Evolutionary conservation across 1,139 yeast species (phyloP).

Genomic region (Suhomyces bolitotheri): DNA sequence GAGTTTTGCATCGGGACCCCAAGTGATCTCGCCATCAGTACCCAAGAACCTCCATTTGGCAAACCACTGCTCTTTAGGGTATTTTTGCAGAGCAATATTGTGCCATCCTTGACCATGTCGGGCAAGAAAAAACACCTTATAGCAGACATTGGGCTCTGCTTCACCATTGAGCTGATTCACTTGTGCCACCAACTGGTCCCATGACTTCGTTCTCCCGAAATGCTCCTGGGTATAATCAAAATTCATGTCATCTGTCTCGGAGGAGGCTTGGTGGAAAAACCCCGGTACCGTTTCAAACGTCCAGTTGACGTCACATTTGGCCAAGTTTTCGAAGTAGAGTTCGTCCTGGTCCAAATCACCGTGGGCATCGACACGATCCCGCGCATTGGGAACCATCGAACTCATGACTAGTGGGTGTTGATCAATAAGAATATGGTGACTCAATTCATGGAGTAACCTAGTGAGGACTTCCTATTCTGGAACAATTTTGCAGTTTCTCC

Average conservation of each 20-base stretch:
- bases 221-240: conserved; percentile 50
- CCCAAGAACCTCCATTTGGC: conserved; percentile 56
- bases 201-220: conserved; percentile 49
- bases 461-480: no score
- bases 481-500: background rate
- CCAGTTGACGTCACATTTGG: conserved; percentile 28
- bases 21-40: conserved; percentile 55
- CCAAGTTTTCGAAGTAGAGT: conserved; percentile 21
- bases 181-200: conserved; percentile 43
- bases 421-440: no score
- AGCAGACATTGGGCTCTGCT: conserved; percentile 36
- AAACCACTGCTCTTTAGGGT: conserved; percentile 61
- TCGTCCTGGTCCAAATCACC: conserved; percentile 35
- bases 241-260: conserved; percentile 44
- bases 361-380: conserved; percentile 41
- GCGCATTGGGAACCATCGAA: conserved; percentile 30
- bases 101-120: conserved; percentile 83
- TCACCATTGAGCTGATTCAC: conserved; percentile 38
- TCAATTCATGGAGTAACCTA: no score
- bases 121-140: conserved; percentile 62
- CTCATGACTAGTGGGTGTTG: conserved; percentile 22
- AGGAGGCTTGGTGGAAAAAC: conserved; percentile 52
- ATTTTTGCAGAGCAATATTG: conserved; percentile 58
- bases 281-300: conserved; percentile 46
- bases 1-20: conserved; percentile 72